Evolutionary conservation across 179 eudicot species (phyloP), one percentile per base, ranked within the genome.

Genomic region (Silene noctiflora): DNA sequence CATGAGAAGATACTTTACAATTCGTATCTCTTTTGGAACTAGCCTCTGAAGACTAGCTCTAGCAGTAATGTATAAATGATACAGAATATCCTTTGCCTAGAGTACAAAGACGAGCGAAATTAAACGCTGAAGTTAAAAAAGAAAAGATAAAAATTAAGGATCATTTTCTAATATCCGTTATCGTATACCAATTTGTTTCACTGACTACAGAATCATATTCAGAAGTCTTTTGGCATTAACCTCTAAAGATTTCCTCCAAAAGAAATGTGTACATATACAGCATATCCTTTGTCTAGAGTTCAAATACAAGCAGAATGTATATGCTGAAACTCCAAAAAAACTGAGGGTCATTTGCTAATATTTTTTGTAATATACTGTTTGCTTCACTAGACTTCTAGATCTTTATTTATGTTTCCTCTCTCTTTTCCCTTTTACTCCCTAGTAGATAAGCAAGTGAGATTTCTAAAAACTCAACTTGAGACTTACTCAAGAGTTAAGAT

Each of bases 61-160:
- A 33, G 93, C 89, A n/a, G 88, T 89, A 83, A 66, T 86, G 82
- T 93, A 95, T 73, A 91, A 62, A 82, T 95, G 93, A 87, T 82
- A 95, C 73, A 93, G 55, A 56, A 93, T 80, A 81, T 95, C 97
- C 87, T 93, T 95, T 17, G 78, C 99, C 97, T 95, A 83, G 48
- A 56, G 42, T 33, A 12, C 17, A 51, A 51, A 51, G 19, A 51
- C 58, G n/a, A 39, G 46, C 11, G 58, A 14, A 51, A 51, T 16
- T 51, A 51, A 14, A 51, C 4, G 19, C n/a, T 51, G 58, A 3
- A 51, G 58, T 51, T 51, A 2, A 14, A 51, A 51, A 51, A 16
- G 4, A 51, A 14, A 51, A 14, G 17, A 51, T 8, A 51, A 51
- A 51, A 12, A 51, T 51, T 51, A 19, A 51, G 58, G 58, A 51